Evolutionary conservation across 345 rosid species (phyloP).

Genomic region (Turnera subulata): DNA sequence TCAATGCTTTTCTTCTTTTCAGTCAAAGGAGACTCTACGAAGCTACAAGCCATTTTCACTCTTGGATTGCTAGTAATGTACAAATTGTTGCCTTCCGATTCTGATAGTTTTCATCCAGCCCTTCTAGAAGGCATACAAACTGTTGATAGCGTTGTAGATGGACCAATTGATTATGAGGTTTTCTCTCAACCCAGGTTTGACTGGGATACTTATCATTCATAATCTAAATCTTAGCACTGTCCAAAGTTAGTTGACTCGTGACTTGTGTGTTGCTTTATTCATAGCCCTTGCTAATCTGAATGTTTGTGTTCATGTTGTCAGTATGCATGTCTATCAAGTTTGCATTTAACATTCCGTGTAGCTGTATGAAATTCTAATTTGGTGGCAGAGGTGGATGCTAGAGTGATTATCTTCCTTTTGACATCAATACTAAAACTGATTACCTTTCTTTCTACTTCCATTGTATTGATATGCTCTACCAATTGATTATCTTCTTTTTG

Average conservation of each 20-base stretch:
- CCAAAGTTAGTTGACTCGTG: constrained; percentile 15
- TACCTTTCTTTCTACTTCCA: too few relatives aligned
- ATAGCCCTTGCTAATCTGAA: not conserved
- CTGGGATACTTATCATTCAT: constrained; percentile 66
- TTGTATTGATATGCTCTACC: too few relatives aligned
- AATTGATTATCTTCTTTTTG: too few relatives aligned
- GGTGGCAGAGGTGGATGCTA: too few relatives aligned
- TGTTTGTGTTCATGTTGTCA: constrained; percentile 2
- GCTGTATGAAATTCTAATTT: too few relatives aligned
- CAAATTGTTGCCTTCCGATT: constrained; percentile 79
- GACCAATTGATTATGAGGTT: constrained; percentile 83
- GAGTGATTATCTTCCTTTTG: too few relatives aligned
- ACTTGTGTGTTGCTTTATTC: constrained; percentile 2
- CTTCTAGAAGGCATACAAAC: constrained; percentile 70
- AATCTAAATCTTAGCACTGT: constrained; percentile 21
- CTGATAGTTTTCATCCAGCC: constrained; percentile 58
- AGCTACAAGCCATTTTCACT: constrained; percentile 95
- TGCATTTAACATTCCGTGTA: too few relatives aligned
- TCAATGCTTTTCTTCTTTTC: constrained; percentile 86
- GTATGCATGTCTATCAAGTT: too few relatives aligned
- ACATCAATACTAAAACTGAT: too few relatives aligned
- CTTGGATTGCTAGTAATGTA: constrained; percentile 78
- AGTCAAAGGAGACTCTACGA: constrained; percentile 85
- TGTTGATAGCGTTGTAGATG: constrained; percentile 70
- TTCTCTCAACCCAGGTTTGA: constrained; percentile 87